A percentile compares a stretch with the other conserved stretches of the same genome.
These are phyloP conservation scores for Claviceps spartinae DNA, from an alignment of 2,329 filamentous ascomycete species.

Conservation along the genomic window DNA sequence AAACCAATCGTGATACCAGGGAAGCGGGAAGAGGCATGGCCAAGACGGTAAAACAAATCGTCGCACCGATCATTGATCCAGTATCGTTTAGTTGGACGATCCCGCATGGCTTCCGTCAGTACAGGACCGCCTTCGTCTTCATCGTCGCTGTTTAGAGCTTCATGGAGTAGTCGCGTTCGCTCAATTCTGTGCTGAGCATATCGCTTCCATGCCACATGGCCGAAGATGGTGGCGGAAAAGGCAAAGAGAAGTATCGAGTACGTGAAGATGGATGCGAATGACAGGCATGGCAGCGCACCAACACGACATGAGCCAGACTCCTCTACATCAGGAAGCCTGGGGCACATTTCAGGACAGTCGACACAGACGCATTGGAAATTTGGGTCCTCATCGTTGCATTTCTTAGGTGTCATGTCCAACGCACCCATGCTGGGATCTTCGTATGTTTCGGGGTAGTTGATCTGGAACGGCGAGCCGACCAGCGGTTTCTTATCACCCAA, in stretches of 20 bases:
- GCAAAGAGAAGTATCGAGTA: conserved; percentile 65
- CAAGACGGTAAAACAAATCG: conserved; percentile 64
- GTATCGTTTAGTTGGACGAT: conserved; percentile 68
- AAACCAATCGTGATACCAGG: conserved; percentile 68
- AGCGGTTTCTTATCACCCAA: conserved; percentile 74
- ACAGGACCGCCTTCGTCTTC: conserved; percentile 80
- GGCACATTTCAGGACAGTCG: conserved; percentile 79
- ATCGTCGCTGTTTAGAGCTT: conserved; percentile 72
- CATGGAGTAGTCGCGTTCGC: conserved; percentile 73
- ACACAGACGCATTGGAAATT: conserved; percentile 84
- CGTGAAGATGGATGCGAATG: conserved; percentile 78
- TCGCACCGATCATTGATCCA: conserved; percentile 74
- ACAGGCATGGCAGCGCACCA: conserved; percentile 79
- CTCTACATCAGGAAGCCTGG: conserved; percentile 63
- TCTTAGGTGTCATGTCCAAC: conserved; percentile 59
- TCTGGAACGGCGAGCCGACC: conserved; percentile 91
- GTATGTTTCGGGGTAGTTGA: conserved; percentile 67
- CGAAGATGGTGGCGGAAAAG: conserved; percentile 51
- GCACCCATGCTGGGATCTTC: conserved; percentile 57
- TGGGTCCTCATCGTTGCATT: conserved; percentile 81
- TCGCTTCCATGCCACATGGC: conserved; percentile 62
- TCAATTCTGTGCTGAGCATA: conserved; percentile 66
- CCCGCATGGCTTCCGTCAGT: conserved; percentile 60
- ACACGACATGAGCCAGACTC: conserved; percentile 63
- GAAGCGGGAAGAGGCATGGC: conserved; percentile 67